phyloP scores from a whole-genome alignment of 257 asterid genomes.

The Solanum tacnaense region DNA sequence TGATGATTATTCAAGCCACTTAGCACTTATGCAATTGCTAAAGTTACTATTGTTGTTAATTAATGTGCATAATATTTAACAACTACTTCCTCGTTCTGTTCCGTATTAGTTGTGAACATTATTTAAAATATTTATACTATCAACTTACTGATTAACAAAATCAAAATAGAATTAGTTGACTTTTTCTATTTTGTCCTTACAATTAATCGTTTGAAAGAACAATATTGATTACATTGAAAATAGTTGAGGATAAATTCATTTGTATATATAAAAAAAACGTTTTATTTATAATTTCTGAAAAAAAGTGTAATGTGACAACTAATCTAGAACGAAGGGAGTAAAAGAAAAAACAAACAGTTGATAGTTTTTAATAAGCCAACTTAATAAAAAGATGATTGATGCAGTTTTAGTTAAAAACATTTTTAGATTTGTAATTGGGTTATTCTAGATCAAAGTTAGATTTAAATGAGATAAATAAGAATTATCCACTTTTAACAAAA shows the following conservation, averaged over 20 bases:
- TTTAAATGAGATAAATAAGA: background rate
- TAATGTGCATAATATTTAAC: background rate
- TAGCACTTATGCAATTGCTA: background rate
- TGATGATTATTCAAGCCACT: background rate
- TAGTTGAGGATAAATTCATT: too few relatives aligned
- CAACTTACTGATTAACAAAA: background rate
- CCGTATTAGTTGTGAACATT: background rate
- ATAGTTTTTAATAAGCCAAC: too few relatives aligned
- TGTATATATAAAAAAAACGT: too few relatives aligned
- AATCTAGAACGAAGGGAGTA: background rate
- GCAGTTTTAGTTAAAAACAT: background rate
- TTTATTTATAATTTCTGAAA: too few relatives aligned
- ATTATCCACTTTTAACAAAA: too few relatives aligned
- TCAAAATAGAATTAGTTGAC: background rate
- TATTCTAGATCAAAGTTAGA: too few relatives aligned
- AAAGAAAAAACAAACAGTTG: background rate
- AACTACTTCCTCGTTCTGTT: background rate
- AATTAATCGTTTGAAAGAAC: too few relatives aligned
- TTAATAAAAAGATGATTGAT: background rate
- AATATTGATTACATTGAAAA: background rate
- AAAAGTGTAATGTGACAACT: background rate
- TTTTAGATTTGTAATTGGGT: too few relatives aligned
- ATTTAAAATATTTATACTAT: background rate
- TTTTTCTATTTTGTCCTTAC: too few relatives aligned
- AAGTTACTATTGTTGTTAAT: background rate